Base-by-base conservation (phyloP, 768 basidiomycete genomes). In the Suillus variegatus region DNA sequence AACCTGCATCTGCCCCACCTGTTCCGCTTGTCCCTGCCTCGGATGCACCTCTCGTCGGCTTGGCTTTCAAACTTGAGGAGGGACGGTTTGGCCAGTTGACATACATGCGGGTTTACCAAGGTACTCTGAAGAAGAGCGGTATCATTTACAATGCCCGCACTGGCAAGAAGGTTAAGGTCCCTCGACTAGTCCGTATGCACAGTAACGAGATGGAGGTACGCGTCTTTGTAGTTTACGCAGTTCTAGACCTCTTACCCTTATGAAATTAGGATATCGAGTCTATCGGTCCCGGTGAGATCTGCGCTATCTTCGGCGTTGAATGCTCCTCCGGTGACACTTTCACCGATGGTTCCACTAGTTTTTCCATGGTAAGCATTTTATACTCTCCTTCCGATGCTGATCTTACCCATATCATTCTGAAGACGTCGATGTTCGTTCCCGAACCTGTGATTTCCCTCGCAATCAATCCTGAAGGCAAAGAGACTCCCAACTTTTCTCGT, bases 1-100 rank as follows among this genome's bases (percentile, higher is more conserved):
- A 86, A 2, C 87, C 92, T 0, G 73, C 83, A 0, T 79, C 81
- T 32, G 84, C 92, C 0, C 88, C 93, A 8, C 86, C 85, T 20
- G 88, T 97, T 8, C 84, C 88, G 0, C 85, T 99, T 20, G 82
- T 84, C 10, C 95, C 96, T 38, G 95, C 95, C 10, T 87, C 93
- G 0, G 85, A 88, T 36, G 93, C 93, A 0, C 94, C 96, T 4
- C 83, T 99, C 36, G 92, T 99, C 65, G 96, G 93, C 9, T 81
- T 99, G 60, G 97, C 97, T 14, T 99, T 99, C 86, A 99, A 99
- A 81, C 82, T 99, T 54, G 97, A 99, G 77, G 97, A 99, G 81
- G 96, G 97, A 5, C 85, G 93, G 28, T 99, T 93, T 74, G 97
- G 97, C 12, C 97, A 99, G 78, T 80, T 99, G 73, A 99, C 97